A percentile compares a stretch with the other conserved stretches of the same genome.
phyloP scores from a whole-genome alignment of 768 basidiomycete genomes.

The Psilocybe tampanensis region DNA sequence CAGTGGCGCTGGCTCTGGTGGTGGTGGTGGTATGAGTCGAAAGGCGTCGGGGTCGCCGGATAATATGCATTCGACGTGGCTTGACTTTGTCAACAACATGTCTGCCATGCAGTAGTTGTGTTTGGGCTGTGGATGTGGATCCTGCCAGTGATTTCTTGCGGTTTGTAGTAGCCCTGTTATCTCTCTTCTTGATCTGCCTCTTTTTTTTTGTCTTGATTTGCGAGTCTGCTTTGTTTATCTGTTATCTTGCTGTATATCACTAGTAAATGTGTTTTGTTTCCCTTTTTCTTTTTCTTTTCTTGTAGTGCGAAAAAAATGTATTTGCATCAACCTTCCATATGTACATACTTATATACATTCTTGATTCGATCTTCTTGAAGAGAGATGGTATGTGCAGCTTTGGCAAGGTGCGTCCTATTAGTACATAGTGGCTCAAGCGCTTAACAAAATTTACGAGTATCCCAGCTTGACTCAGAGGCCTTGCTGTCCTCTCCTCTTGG shows the following conservation, averaged over 20 bases:
- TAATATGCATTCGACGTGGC: conserved; percentile 66
- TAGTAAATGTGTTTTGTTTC: not conserved
- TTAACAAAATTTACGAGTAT: too few relatives aligned
- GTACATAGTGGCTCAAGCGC: too few relatives aligned
- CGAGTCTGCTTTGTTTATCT: not conserved
- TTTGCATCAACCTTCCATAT: not conserved
- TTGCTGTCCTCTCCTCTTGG: too few relatives aligned
- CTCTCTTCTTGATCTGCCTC: not conserved
- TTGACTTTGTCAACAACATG: conserved; percentile 58
- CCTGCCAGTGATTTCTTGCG: too few relatives aligned
- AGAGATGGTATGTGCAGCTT: too few relatives aligned
- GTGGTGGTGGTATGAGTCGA: conserved; percentile 19
- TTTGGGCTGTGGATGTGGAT: not conserved
- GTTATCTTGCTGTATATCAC: not conserved
- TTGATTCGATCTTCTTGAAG: too few relatives aligned
- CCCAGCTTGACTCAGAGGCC: too few relatives aligned
- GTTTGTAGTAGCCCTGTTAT: not conserved
- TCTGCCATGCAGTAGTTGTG: conserved; percentile 30
- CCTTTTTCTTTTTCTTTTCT: not conserved
- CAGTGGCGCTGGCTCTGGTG: not conserved
- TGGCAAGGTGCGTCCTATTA: too few relatives aligned
- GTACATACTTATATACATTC: too few relatives aligned
- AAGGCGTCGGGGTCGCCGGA: conserved; percentile 60
- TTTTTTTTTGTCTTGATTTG: not conserved
- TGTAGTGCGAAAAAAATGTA: not conserved